Evolutionary conservation across 2,329 filamentous ascomycete genomes (phyloP).

Genomic region (Rosellinia necatrix): DNA sequence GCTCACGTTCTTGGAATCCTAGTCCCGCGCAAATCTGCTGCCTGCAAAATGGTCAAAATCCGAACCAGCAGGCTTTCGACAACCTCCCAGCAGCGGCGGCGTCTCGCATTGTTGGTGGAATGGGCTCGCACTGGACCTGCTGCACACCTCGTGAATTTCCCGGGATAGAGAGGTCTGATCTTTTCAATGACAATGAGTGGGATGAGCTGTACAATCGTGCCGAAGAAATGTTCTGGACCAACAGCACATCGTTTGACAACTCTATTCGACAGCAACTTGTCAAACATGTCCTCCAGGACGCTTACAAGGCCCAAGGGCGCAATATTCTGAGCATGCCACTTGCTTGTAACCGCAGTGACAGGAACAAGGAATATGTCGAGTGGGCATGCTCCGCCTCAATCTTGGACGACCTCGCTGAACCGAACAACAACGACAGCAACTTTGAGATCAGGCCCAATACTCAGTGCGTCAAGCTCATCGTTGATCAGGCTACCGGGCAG

Average conservation of each 20-base stretch:
- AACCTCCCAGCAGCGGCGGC: slow-evolving; percentile 30
- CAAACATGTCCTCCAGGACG: not conserved
- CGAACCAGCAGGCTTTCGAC: slow-evolving; percentile 3
- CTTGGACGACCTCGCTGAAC: slow-evolving; percentile 25
- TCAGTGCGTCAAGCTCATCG: not conserved
- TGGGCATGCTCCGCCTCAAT: slow-evolving; percentile 14
- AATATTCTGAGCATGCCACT: not conserved
- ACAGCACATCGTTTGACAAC: not conserved
- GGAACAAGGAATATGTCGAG: not conserved
- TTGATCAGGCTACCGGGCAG: not conserved
- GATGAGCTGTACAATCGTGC: not conserved
- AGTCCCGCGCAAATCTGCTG: not conserved
- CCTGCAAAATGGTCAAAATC: slow-evolving; percentile 11
- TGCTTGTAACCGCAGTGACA: not conserved
- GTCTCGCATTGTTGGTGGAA: slow-evolving; percentile 33
- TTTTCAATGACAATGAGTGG: slow-evolving; percentile 29
- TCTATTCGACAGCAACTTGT: not conserved
- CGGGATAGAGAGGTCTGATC: slow-evolving; percentile 16
- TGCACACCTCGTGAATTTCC: slow-evolving; percentile 20
- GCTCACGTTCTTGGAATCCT: not conserved
- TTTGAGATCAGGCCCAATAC: not conserved
- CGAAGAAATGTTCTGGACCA: not conserved
- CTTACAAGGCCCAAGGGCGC: not conserved
- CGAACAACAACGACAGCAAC: not conserved
- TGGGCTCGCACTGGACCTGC: slow-evolving; percentile 37